Evolutionary conservation across 805 yeast species (phyloP), one percentile per base, ranked within the genome.

Genomic region (Tetrapisispora taiwanensis): DNA sequence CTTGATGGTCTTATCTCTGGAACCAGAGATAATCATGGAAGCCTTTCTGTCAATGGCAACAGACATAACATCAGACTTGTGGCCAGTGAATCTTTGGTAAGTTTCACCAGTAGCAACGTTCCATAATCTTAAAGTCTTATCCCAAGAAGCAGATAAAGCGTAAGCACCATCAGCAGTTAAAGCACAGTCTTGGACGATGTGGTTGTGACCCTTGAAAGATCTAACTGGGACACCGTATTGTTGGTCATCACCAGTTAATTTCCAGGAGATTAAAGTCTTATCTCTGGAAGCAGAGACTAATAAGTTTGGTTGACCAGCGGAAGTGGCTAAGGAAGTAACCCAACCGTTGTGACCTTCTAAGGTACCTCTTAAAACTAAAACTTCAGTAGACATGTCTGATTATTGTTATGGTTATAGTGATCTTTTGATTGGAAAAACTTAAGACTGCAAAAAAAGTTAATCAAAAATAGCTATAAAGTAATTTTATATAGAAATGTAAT

Each of bases 131-230:
- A 94, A 78, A 68, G 98, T 89, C 79, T 84, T 87, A 74, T 92
- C 98, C 99, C 99, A 92, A 64, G 98, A 92, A 66, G 95, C 96
- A 55, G 98, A 92, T 71, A 92, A 76, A 67, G 97, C 97, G 78
- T 80, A 90, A 67, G 82, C 80, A 72, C 97, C 97, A 70, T 92
- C 98, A 68, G 94, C 88, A 56, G 97, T 86, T 75, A 92, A 84
- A 69, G 92, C 85, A 70, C 88, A 90, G 70, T 92, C 98, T 76
- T 88, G 89, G 60, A 92, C 95, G 67, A 92, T 90, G 88, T 92
- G 98, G 62, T 95, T 84, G 87, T 92, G 98, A 69, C 98, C 99
- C 69, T 78, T 84, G 72, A 92, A 81, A 60, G 97, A 86, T 75
- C 83, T 87, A 78, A 88, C 86, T 72, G 99, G 94, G 64, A 86